phyloP scores from a whole-genome alignment of 2,329 filamentous ascomycete species.

The Colletotrichum chrysophilum region DNA sequence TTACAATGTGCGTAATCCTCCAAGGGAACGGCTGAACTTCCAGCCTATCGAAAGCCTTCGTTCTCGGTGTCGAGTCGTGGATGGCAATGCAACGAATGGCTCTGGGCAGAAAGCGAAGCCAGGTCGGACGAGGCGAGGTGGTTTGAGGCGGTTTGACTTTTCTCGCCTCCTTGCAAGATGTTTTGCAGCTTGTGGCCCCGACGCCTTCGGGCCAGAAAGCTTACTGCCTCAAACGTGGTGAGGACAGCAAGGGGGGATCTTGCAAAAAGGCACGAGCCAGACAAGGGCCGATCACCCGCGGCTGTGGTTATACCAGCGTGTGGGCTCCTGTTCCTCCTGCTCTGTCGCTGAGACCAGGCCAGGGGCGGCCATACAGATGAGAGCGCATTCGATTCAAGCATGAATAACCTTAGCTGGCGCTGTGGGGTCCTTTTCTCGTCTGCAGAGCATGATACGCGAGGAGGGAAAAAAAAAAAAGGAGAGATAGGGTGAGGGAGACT shows the following conservation, averaged over 20 bases:
- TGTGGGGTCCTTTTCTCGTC: not conserved
- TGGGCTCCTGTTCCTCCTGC: not conserved
- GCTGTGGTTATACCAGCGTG: not conserved
- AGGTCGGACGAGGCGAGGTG: not conserved
- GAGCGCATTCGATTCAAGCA: conserved; percentile 4
- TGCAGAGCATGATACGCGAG: not conserved
- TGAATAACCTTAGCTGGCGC: conserved; percentile 1
- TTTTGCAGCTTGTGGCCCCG: not conserved
- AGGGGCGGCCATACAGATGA: not conserved
- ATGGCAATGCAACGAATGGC: not conserved
- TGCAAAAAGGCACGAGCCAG: conserved; percentile 2
- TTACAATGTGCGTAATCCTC: not conserved
- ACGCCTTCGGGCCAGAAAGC: not conserved
- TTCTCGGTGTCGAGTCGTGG: not conserved
- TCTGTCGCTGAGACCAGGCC: conserved; percentile 1
- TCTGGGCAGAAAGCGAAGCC: not conserved
- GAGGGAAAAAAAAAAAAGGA: not conserved
- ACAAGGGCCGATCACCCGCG: not conserved
- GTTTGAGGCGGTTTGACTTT: conserved; percentile 13
- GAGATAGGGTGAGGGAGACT: not conserved
- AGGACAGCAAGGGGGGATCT: not conserved
- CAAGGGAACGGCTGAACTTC: not conserved
- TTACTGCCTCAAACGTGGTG: conserved; percentile 11
- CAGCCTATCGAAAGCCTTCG: not conserved
- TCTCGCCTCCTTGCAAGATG: not conserved